These are phyloP conservation scores for Solidago caesia DNA, from an alignment of 129 eudicot species.

Conservation along the genomic window DNA sequence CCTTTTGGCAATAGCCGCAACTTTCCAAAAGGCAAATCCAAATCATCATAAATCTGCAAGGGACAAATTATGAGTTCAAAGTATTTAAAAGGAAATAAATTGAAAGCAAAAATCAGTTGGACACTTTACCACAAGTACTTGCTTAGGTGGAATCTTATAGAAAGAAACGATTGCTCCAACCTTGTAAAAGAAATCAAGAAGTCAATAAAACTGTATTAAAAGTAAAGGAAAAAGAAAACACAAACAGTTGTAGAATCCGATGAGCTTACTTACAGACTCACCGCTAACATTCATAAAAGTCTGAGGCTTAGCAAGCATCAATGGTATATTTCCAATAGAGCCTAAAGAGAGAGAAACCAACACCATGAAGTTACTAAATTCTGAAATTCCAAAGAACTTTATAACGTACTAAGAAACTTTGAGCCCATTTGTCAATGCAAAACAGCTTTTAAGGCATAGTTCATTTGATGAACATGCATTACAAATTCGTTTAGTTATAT, in stretches of 20 bases:
- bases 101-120: constrained; percentile 4
- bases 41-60: constrained; percentile 78
- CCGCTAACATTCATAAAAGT: constrained; percentile 96
- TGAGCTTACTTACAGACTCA: constrained; percentile 94
- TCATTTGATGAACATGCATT: neutral
- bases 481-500: too few relatives aligned
- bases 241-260: neutral
- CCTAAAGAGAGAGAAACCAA: constrained; percentile 44
- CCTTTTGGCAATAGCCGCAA: constrained; percentile 91
- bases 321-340: constrained; percentile 76
- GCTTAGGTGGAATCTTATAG: constrained; percentile 82
- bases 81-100: neutral
- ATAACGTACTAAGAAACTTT: neutral
- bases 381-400: neutral
- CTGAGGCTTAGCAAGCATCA: constrained; percentile 96
- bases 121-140: constrained; percentile 83
- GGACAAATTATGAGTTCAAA: constrained; percentile 16
- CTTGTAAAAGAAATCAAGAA: constrained; percentile 35
- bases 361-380: neutral
- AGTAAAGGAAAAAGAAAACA: neutral
- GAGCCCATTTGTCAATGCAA: neutral
- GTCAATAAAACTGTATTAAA: constrained; percentile 11
- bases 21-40: constrained; percentile 94
- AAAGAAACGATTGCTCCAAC: constrained; percentile 89
- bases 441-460: neutral